phyloP scores from a whole-genome alignment of 2,329 filamentous ascomycete genomes.

The Scedosporium minutisporum region DNA sequence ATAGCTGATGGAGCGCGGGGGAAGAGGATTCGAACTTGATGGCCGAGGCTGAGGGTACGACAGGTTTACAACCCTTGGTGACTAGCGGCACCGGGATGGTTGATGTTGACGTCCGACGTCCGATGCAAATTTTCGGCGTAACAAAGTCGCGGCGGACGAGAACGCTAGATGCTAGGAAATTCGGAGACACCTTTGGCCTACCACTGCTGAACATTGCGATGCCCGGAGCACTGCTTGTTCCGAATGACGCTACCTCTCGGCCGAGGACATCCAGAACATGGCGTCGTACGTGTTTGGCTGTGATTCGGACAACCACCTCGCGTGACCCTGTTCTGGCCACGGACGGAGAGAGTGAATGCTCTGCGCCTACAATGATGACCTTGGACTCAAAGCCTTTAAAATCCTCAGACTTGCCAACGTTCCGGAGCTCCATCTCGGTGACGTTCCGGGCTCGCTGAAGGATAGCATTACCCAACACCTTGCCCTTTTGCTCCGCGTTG shows the following conservation, averaged over 20 bases:
- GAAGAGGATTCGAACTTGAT: not conserved
- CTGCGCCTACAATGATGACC: constrained; percentile 5
- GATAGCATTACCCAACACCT: constrained; percentile 2
- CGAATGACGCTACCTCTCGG: constrained; percentile 4
- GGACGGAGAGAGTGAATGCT: constrained; percentile 1
- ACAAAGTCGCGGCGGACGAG: constrained; percentile 1
- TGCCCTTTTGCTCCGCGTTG: constrained; percentile 1
- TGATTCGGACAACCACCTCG: constrained; percentile 3
- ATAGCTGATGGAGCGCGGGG: not conserved
- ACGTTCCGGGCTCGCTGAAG: not conserved
- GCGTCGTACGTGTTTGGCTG: not conserved
- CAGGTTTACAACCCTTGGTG: not conserved
- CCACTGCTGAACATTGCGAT: constrained; percentile 5
- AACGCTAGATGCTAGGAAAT: constrained; percentile 1
- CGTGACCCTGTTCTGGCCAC: not conserved
- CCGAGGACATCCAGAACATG: not conserved
- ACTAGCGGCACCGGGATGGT: not conserved
- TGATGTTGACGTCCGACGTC: not conserved
- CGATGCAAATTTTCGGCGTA: not conserved
- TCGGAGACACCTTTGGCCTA: constrained; percentile 4
- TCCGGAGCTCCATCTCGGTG: not conserved
- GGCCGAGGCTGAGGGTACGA: not conserved
- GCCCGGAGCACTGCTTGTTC: constrained; percentile 4
- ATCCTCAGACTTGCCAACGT: not conserved
- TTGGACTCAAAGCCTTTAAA: constrained; percentile 1